Evolutionary conservation across 768 basidiomycete species (phyloP), one percentile per base, ranked within the genome.

Genomic region (Russula olivacea): DNA sequence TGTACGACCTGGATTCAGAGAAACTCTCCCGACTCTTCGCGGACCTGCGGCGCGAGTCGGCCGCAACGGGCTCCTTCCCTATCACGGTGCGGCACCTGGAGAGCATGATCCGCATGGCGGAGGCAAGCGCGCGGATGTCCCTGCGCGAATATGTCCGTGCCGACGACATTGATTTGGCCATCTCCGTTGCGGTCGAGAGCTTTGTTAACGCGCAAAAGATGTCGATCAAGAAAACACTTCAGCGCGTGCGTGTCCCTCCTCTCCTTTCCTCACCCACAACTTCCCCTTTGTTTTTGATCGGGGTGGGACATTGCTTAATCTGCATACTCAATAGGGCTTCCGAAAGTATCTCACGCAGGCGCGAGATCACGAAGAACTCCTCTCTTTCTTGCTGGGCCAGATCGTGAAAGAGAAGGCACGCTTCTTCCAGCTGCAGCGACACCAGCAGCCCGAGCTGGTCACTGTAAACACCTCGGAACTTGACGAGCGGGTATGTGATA

Each of bases 101-200:
- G 77, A 96, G 93, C 72, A 97, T 97, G 91, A 98, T 99, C 75
- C 88, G 97, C 45, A 98, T 98, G 96, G 84, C 93, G 3, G 97
- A 99, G 75, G 96, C 97, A 15, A 93, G 91, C 71, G 97, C 97
- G 25, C 97, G 96, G 80, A 98, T 99, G 97, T 87, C 95, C 54
- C 78, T 99, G 65, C 82, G 97, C 58, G 96, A 98, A 75, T 98
- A 93, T 71, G 97, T 98, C 36, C 84, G 97, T 51, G 80, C 88
- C 43, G 97, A 98, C 73, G 97, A 99, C 72, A 93, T 99, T 69
- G 94, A 99, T 73, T 77, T 98, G 56, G 96, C 97, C 2, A 98
- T 99, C 66, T 93, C 93, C 69, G 95, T 98, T 52, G 91, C 93
- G 3, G 86, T 99, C 32, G 88, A 88, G 57, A 94, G 91, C 76